Evolutionary conservation across 2,329 filamentous ascomycete species (phyloP).

Genomic region (Alternaria panax): DNA sequence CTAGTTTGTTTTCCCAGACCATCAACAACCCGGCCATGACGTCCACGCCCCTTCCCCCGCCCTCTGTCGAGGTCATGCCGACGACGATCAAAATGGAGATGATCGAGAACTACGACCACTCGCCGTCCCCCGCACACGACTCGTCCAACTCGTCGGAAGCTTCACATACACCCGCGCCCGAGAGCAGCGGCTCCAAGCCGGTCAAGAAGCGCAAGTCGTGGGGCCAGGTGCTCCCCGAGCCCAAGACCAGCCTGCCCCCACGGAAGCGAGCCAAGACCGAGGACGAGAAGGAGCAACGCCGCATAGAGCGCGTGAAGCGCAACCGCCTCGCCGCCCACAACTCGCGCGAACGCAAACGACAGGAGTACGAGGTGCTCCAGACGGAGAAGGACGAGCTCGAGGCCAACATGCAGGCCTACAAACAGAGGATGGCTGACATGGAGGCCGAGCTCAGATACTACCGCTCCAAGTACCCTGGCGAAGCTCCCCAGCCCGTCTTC

Average conservation of each 20-base stretch:
- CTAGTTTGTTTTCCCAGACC: constrained; percentile 29
- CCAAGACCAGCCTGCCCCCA: constrained; percentile 94
- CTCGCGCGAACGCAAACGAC: constrained; percentile 90
- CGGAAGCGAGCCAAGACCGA: constrained; percentile 98
- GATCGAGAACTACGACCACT: constrained; percentile 40
- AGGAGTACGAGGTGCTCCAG: constrained; percentile 85
- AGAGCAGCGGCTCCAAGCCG: constrained; percentile 60
- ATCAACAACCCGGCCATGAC: constrained; percentile 36
- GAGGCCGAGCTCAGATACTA: constrained; percentile 56
- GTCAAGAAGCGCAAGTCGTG: constrained; percentile 97
- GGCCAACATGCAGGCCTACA: constrained; percentile 65
- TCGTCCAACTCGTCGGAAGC: constrained; percentile 27
- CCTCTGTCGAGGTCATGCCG: constrained; percentile 31
- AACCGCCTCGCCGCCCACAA: constrained; percentile 97
- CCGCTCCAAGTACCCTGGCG: constrained; percentile 44
- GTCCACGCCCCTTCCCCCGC: constrained; percentile 32
- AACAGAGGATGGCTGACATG: constrained; percentile 57
- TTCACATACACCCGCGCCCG: constrained; percentile 29
- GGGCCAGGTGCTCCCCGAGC: constrained; percentile 95
- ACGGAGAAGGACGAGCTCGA: constrained; percentile 70
- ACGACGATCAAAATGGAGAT: constrained; percentile 55
- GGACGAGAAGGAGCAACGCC: constrained; percentile 97
- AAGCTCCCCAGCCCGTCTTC: constrained; percentile 32
- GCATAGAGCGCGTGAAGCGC: constrained; percentile 94
- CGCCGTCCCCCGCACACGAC: constrained; percentile 31